These are phyloP conservation scores for Aspergillus quadrilineatus DNA, from an alignment of 2,329 filamentous ascomycete genomes.

Conservation along the genomic window DNA sequence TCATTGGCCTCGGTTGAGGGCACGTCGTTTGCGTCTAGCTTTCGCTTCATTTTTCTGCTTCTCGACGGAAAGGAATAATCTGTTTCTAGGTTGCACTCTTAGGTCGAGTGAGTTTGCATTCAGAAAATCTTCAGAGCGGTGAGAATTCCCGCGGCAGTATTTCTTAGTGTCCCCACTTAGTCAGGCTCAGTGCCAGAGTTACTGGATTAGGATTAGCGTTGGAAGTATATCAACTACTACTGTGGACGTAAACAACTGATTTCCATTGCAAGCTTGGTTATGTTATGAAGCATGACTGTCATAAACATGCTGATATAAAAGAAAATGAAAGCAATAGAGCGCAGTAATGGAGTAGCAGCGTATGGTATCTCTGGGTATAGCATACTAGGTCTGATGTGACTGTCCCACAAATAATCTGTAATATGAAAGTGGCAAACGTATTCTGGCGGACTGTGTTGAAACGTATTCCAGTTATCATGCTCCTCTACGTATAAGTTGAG, in stretches of 20 bases:
- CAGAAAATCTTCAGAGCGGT: conserved; percentile 35
- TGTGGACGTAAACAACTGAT: neutral
- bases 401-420: neutral
- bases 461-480: neutral
- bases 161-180: conserved; percentile 4
- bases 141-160: conserved; percentile 30
- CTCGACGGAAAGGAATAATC: neutral
- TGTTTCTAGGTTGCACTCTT: neutral
- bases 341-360: neutral
- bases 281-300: neutral
- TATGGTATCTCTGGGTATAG: neutral
- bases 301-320: no score
- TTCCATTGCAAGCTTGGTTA: neutral
- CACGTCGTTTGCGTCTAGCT: conserved; percentile 49
- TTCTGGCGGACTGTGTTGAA: no score
- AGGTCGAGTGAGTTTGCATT: conserved; percentile 29
- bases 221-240: conserved; percentile 1
- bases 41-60: conserved; percentile 47
- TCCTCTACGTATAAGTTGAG: neutral
- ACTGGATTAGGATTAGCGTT: neutral
- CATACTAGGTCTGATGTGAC: neutral
- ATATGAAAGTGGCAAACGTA: neutral
- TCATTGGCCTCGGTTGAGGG: conserved; percentile 38
- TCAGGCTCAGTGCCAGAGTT: neutral
- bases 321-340: no score